Percentiles rank a stretch among this genome's conserved stretches.
Conservation (phyloP, 345 rosid species). For the Gynandropsis gynandra region DNA sequence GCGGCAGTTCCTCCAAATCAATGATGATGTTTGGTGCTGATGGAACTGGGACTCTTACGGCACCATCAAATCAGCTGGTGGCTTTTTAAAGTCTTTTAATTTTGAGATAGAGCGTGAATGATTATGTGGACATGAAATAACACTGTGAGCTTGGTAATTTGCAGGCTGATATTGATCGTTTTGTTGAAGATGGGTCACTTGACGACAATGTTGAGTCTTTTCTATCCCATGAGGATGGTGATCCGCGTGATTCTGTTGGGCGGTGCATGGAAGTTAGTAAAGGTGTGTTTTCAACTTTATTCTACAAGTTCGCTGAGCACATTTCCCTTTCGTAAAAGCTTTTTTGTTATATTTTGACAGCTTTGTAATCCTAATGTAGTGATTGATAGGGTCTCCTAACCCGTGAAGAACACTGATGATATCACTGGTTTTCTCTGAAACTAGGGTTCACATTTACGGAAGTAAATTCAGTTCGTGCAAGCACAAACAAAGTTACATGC, state of each 20-base stretch:
- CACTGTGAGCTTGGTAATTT: conserved; percentile 17
- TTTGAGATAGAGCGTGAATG: conserved; percentile 2
- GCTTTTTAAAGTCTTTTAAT: conserved; percentile 30
- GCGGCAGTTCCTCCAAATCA: conserved; percentile 78
- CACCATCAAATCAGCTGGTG: conserved; percentile 92
- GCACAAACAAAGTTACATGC: conserved; percentile 64
- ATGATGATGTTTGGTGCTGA: conserved; percentile 63
- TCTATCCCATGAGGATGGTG: conserved; percentile 81
- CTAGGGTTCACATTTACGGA: conserved; percentile 67
- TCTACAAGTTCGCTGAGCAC: conserved; percentile 2
- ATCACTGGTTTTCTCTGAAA: conserved; percentile 14
- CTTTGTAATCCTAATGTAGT: conserved; percentile 13
- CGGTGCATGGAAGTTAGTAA: conserved; percentile 79
- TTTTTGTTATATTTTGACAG: conserved; percentile 5
- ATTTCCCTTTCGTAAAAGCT: neutral
- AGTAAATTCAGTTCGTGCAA: conserved; percentile 67
- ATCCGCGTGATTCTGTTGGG: conserved; percentile 70
- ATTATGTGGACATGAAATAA: neutral
- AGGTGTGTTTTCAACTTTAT: conserved; percentile 24
- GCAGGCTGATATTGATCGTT: conserved; percentile 94
- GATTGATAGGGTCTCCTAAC: neutral
- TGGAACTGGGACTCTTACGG: conserved; percentile 75
- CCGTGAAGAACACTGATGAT: conserved; percentile 16
- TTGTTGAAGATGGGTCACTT: conserved; percentile 92
- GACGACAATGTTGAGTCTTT: conserved; percentile 97